These are phyloP conservation scores for Thielaviopsis ethacetica DNA, from an alignment of 2,329 filamentous ascomycete species.

Conservation along the genomic window DNA sequence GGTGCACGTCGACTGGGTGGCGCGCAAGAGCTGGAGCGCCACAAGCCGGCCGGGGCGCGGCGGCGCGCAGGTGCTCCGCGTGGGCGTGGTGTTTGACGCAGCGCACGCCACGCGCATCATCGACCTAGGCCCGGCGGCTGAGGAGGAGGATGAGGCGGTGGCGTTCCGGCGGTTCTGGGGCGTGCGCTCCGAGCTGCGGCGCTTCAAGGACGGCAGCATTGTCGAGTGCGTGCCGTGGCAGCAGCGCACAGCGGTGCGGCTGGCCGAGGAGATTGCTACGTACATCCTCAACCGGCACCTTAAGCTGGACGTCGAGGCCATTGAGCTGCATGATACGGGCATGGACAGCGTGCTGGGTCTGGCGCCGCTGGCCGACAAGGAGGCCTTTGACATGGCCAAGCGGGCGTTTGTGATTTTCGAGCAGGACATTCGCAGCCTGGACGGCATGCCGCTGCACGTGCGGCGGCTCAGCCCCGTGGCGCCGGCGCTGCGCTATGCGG, in stretches of 20 bases:
- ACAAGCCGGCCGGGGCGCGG: conserved; percentile 11
- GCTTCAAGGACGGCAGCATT: conserved; percentile 91
- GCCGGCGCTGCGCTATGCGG: conserved; percentile 58
- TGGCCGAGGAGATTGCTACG: conserved; percentile 64
- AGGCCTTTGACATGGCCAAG: conserved; percentile 51
- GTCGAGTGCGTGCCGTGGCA: conserved; percentile 83
- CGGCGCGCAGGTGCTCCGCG: conserved; percentile 13
- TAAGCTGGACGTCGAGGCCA: conserved; percentile 35
- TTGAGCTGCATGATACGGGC: conserved; percentile 34
- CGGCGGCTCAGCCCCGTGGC: conserved; percentile 62
- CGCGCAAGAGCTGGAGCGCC: conserved; percentile 19
- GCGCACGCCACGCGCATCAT: conserved; percentile 58
- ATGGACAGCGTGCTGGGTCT: conserved; percentile 32
- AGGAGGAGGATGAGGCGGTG: conserved; percentile 68
- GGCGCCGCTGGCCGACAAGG: conserved; percentile 29
- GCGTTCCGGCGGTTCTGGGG: conserved; percentile 89
- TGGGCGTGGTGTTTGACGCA: conserved; percentile 59
- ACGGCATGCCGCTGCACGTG: conserved; percentile 75
- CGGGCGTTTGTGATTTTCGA: conserved; percentile 60
- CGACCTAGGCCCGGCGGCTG: conserved; percentile 75
- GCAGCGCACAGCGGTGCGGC: conserved; percentile 41
- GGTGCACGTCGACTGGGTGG: conserved; percentile 38
- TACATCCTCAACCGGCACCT: conserved; percentile 59
- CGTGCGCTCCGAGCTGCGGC: conserved; percentile 75
- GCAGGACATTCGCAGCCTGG: conserved; percentile 56